Base-by-base conservation (phyloP, 129 eudicot genomes). In the Oenanthe sinensis region DNA sequence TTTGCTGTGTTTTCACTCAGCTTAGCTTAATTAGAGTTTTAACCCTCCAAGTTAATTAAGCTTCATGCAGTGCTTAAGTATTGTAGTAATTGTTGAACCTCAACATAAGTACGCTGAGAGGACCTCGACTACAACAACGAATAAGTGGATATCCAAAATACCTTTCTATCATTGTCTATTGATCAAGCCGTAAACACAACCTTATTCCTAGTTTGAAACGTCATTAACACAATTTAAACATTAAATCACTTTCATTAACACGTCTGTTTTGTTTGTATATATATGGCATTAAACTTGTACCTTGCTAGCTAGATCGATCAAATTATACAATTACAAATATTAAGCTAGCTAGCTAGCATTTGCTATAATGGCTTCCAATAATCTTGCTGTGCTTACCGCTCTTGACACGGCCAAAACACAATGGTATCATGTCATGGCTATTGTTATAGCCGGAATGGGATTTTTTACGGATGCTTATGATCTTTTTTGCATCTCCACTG, bases 391-490 rank as follows among this genome's bases (percentile, higher is more conserved):
- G n/a, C 91, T 87, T 55, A 85, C 80, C 42, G 93, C 93, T 6
- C 89, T 89, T 0, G 93, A 89, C 80, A 77, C 81, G 0, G 93
- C 93, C n/a, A 69, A 75, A 14, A 89, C 93, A 16, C 93, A 85
- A 63, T 87, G 91, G 93, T 87, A 87, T 82, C 93, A 89, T 54
- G 83, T 80, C 13, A 87, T 85, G 39, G 89, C 93, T 39, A 87
- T 89, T n/a, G 84, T 87, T 20, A 87, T 89, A 11, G 91, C 91
- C 2, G 93, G 93, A 9, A 89, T 89, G 93, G 93, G 93, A 0
- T 89, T 89, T 80, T 89, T 89, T 80, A 89, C 93, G 1, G 93
- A 89, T 26, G 93, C 93, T 3, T 87, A 89, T 43, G 91, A 89
- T 52, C 89, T 89, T 17, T 89, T 89, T 20, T 82, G 85, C 81